These are phyloP conservation scores for Trichoderma parareesei DNA, from an alignment of 495 filamentous ascomycete species.

Conservation along the genomic window DNA sequence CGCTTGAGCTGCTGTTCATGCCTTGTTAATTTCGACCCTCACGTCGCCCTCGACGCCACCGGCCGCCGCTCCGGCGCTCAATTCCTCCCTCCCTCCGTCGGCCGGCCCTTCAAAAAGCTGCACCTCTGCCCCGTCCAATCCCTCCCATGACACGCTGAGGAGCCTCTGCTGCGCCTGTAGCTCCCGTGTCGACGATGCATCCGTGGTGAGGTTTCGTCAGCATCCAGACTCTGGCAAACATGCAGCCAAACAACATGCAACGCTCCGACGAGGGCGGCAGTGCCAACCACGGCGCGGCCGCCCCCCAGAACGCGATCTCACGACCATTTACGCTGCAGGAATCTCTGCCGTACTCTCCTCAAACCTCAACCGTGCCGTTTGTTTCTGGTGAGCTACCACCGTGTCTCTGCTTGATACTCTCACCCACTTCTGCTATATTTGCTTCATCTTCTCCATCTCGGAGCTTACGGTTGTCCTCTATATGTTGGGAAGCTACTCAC, in stretches of 20 bases:
- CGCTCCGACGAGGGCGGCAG: conserved; percentile 13
- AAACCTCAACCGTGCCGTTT: conserved; percentile 84
- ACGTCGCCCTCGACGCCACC: background rate
- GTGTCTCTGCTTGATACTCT: conserved; percentile 16
- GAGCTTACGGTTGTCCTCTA: too few species aligned
- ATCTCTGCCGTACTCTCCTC: conserved; percentile 83
- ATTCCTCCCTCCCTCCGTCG: background rate
- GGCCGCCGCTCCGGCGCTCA: background rate
- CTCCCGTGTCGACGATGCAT: conserved; percentile 1
- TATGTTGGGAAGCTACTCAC: too few species aligned
- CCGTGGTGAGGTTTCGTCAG: background rate
- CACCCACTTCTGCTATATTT: conserved; percentile 4
- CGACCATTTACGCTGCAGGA: conserved; percentile 58
- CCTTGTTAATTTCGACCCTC: background rate
- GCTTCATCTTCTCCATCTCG: too few species aligned
- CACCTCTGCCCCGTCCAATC: background rate
- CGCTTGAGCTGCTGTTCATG: background rate
- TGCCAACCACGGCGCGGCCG: conserved; percentile 18
- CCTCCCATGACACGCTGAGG: conserved; percentile 4
- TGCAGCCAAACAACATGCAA: background rate
- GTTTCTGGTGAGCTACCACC: conserved; percentile 53
- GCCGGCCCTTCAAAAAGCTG: background rate
- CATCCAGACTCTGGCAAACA: background rate
- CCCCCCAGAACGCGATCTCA: conserved; percentile 12
- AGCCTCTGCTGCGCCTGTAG: background rate